Base-by-base conservation (phyloP, 2,329 filamentous ascomycete genomes). In the Colletotrichum sansevieriae region DNA sequence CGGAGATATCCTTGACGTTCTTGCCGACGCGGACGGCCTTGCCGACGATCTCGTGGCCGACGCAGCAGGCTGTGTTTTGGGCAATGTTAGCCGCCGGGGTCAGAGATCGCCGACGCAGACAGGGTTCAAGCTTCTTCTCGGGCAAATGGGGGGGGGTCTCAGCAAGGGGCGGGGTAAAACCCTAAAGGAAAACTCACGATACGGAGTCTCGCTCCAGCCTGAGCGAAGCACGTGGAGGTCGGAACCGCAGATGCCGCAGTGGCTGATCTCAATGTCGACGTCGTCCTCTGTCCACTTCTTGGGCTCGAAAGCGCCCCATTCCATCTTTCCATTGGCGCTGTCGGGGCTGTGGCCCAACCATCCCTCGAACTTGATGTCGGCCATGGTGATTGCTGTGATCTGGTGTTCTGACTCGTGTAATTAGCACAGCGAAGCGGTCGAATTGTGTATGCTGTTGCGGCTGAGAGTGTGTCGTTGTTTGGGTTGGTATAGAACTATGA, bases 241-340 rank as follows among this genome's bases (percentile, higher is more conserved):
- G 0, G 84, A 86, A 63, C 88, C 89, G 75, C 90, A 92, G 71
- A 92, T 85, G 69, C 90, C 89, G 74, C 88, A 91, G 79, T 91
- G 88, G 3, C 87, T 86, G 71, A 92, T 80, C 74, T 87, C 82
- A 72, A 92, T 89, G 74, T 92, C 90, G 62, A 92, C 78, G 70
- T 91, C 88, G 29, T 83, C 86, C 75, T 91, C 89, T 51, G 88
- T 85, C 85, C 88, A 91, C n/a, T 80, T 78, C 81, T 91, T 91
- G 43, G 88, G 88, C 77, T 88, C 82, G 63, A 85, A 91, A 64
- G 85, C 78, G 46, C 79, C 80, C 85, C 85, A 87, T 37, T 80
- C 75, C 85, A 88, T 87, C 61, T 87, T 85, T 61, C 85, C 85
- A 5, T 86, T 75, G 68, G 75, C 79, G 20, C 82, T 75, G 2